Evolutionary conservation across 1,139 yeast genomes (phyloP).

Genomic region (Geotrichum citri-aurantii): DNA sequence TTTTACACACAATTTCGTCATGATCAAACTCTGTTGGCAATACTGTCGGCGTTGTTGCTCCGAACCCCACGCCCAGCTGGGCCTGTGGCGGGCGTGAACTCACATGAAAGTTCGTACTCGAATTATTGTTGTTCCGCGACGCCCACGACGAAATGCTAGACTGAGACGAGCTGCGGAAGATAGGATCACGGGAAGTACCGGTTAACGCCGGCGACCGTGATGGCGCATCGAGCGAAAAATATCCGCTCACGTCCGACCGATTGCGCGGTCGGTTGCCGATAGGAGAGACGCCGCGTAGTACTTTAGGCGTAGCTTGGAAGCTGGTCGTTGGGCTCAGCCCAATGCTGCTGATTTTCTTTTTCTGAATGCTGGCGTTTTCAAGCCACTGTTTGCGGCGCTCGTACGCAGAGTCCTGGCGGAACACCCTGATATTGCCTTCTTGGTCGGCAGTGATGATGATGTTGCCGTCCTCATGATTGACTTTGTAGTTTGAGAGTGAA

Average conservation of each 20-base stretch:
- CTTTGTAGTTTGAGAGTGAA: neutral
- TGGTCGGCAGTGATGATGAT: constrained; percentile 75
- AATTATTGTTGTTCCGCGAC: neutral
- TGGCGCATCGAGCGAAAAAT: neutral
- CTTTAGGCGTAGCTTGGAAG: neutral
- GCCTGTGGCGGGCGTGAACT: neutral
- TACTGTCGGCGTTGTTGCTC: neutral
- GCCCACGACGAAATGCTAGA: constrained; percentile 13
- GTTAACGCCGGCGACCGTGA: neutral
- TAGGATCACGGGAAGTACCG: neutral
- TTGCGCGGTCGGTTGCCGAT: constrained; percentile 1
- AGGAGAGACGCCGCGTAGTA: constrained; percentile 5
- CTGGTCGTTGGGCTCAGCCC: constrained; percentile 9
- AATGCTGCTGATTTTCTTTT: constrained; percentile 8
- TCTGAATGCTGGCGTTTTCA: constrained; percentile 10
- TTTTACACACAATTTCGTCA: constrained; percentile 8
- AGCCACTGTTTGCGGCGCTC: constrained; percentile 25
- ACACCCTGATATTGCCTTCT: constrained; percentile 65
- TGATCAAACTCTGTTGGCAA: neutral
- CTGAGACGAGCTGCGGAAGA: neutral
- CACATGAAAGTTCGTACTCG: neutral
- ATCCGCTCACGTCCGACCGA: neutral
- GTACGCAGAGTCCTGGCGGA: constrained; percentile 68
- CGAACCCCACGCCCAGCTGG: neutral
- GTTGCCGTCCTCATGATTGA: constrained; percentile 31